Conservation (phyloP, 1,284 basidiomycete genomes). For the Calocybe gambosa region DNA sequence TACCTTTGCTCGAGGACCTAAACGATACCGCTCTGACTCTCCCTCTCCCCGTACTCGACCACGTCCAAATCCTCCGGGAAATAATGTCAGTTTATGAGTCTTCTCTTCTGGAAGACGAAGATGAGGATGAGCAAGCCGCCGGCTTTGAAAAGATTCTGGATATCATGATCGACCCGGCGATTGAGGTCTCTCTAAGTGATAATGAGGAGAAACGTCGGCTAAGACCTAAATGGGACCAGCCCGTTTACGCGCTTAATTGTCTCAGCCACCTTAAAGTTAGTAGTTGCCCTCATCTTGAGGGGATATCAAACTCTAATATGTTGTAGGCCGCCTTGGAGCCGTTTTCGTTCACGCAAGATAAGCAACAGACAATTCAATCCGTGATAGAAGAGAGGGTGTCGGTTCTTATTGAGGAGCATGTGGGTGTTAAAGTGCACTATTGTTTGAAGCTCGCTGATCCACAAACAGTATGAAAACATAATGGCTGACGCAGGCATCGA, state of each 20-base stretch:
- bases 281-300: slow-evolving; percentile 6
- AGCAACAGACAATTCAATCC: slow-evolving; percentile 51
- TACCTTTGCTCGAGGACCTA: slow-evolving; percentile 43
- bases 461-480: slow-evolving; percentile 60
- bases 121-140: slow-evolving; percentile 39
- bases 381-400: slow-evolving; percentile 62
- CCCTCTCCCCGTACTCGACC: slow-evolving; percentile 74
- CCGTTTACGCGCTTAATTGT: slow-evolving; percentile 82
- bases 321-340: slow-evolving; percentile 63
- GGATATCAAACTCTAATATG: neutral
- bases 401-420: slow-evolving; percentile 75
- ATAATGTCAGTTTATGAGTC: slow-evolving; percentile 86
- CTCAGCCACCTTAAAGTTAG: slow-evolving; percentile 71
- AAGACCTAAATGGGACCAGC: slow-evolving; percentile 66
- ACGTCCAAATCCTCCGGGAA: slow-evolving; percentile 78
- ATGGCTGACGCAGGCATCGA: slow-evolving; percentile 71
- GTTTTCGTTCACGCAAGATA: slow-evolving; percentile 66
- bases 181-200: slow-evolving; percentile 69
- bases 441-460: neutral
- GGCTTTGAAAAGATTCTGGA: slow-evolving; percentile 73
- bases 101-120: slow-evolving; percentile 62
- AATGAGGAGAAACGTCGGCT: slow-evolving; percentile 59
- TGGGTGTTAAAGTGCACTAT: slow-evolving; percentile 32
- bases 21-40: slow-evolving; percentile 75
- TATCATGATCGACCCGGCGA: slow-evolving; percentile 75